A percentile compares a stretch with the other conserved stretches of the same genome.
Conservation (phyloP, 352 stramenopile species). For the Peronospora tabacina region DNA sequence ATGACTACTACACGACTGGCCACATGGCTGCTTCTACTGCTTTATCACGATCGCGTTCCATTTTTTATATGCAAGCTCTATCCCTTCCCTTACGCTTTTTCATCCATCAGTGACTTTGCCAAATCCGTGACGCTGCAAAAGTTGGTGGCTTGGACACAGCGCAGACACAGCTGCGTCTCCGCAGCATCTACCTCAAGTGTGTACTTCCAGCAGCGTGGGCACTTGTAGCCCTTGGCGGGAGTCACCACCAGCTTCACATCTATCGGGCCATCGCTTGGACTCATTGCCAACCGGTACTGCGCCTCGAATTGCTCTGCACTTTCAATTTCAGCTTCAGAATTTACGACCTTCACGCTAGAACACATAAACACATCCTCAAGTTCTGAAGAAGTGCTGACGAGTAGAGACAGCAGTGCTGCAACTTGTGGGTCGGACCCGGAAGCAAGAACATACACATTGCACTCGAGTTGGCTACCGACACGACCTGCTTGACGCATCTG, state of each 20-base stretch:
- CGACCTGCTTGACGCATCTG: slow-evolving; percentile 45
- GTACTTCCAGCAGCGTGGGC: slow-evolving; percentile 86
- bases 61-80: too few species aligned
- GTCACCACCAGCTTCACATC: slow-evolving; percentile 50
- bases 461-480: slow-evolving; percentile 68
- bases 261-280: slow-evolving; percentile 34
- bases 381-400: slow-evolving; percentile 22
- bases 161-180: slow-evolving; percentile 48
- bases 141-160: slow-evolving; percentile 44
- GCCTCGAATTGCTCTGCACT: slow-evolving; percentile 30
- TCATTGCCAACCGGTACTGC: slow-evolving; percentile 27
- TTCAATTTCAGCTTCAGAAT: slow-evolving; percentile 31
- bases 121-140: slow-evolving; percentile 42
- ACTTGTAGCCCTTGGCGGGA: slow-evolving; percentile 71
- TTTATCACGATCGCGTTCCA: too few species aligned
- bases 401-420: slow-evolving; percentile 39
- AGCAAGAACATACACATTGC: slow-evolving; percentile 52
- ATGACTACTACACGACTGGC: too few species aligned
- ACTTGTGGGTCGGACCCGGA: slow-evolving; percentile 43
- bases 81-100: slow-evolving; percentile 14
- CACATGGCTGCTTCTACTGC: too few species aligned
- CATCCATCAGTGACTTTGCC: slow-evolving; percentile 35
- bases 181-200: slow-evolving; percentile 41
- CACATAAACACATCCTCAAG: slow-evolving; percentile 71
- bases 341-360: slow-evolving; percentile 45